Conservation (phyloP, 2,329 filamentous ascomycete genomes). For the Clathrospora elynae region DNA sequence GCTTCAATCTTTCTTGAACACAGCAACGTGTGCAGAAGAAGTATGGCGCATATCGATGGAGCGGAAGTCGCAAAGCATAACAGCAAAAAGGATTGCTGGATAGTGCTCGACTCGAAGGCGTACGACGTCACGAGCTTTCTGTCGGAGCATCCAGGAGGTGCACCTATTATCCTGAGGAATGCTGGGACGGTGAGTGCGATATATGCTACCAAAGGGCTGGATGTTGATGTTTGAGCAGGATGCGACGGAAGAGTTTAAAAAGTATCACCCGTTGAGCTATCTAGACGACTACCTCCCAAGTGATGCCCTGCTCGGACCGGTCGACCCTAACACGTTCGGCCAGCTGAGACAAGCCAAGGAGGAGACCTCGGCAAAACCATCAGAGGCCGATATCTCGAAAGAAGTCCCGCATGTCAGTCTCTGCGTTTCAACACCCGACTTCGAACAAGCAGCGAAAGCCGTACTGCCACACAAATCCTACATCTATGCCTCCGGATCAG, state of each 20-base stretch:
- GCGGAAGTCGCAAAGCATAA: slow-evolving; percentile 44
- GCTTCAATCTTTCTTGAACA: slow-evolving; percentile 4
- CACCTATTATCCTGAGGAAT: slow-evolving; percentile 47
- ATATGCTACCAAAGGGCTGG: neutral
- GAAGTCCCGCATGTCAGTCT: slow-evolving; percentile 39
- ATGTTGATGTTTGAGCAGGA: slow-evolving; percentile 29
- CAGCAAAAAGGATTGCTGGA: slow-evolving; percentile 58
- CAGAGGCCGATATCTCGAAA: slow-evolving; percentile 24
- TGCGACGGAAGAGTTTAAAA: slow-evolving; percentile 44
- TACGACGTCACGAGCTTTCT: slow-evolving; percentile 71
- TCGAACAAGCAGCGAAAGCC: slow-evolving; percentile 40
- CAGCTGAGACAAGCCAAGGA: slow-evolving; percentile 31
- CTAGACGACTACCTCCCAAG: slow-evolving; percentile 37
- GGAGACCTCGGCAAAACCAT: slow-evolving; percentile 24
- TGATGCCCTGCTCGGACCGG: slow-evolving; percentile 33
- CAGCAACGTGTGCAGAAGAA: slow-evolving; percentile 1
- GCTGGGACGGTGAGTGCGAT: slow-evolving; percentile 51
- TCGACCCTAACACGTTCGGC: slow-evolving; percentile 42
- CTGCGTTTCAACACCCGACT: slow-evolving; percentile 41
- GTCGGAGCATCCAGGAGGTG: slow-evolving; percentile 65
- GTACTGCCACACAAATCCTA: slow-evolving; percentile 43
- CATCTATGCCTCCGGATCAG: slow-evolving; percentile 43
- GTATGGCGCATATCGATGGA: slow-evolving; percentile 36
- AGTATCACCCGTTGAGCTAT: slow-evolving; percentile 42
- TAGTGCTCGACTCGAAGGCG: slow-evolving; percentile 69